Conservation (phyloP, 139 green algal genomes). For the Coelastrella sp. region DNA sequence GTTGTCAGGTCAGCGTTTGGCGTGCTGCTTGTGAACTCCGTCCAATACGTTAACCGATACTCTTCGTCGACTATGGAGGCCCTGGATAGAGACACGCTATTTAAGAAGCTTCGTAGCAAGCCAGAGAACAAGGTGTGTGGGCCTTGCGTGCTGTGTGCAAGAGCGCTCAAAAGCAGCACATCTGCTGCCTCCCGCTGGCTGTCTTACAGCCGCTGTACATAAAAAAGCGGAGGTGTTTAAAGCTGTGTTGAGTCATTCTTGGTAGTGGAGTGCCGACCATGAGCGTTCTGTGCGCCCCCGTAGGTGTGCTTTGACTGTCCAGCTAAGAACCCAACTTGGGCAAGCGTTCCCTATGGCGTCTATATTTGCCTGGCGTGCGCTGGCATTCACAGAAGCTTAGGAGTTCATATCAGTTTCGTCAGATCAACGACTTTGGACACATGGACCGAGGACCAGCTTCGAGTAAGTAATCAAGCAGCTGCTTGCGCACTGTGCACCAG, state of each 20-base stretch:
- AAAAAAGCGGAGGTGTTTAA: too few relatives aligned
- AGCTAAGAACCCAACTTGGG: conserved; percentile 97
- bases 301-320: conserved; percentile 98
- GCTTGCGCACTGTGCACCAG: background rate
- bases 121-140: conserved; percentile 91
- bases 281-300: background rate
- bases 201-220: background rate
- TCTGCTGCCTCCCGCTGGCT: background rate
- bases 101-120: conserved; percentile 85
- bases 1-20: background rate
- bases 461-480: conserved; percentile 58
- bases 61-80: conserved; percentile 9
- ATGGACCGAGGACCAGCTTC: conserved; percentile 97
- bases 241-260: too few relatives aligned
- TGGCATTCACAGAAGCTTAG: conserved; percentile 92
- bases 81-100: conserved; percentile 88
- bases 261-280: background rate
- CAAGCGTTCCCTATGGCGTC: conserved; percentile 94
- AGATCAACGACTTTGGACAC: conserved; percentile 94
- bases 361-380: conserved; percentile 98
- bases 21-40: background rate
- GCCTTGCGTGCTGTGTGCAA: background rate
- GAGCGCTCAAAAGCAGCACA: background rate
- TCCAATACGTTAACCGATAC: background rate
- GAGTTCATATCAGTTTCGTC: conserved; percentile 97